These are phyloP conservation scores for Fragilaria radians DNA, from an alignment of 108 stramenopile species.

Conservation along the genomic window DNA sequence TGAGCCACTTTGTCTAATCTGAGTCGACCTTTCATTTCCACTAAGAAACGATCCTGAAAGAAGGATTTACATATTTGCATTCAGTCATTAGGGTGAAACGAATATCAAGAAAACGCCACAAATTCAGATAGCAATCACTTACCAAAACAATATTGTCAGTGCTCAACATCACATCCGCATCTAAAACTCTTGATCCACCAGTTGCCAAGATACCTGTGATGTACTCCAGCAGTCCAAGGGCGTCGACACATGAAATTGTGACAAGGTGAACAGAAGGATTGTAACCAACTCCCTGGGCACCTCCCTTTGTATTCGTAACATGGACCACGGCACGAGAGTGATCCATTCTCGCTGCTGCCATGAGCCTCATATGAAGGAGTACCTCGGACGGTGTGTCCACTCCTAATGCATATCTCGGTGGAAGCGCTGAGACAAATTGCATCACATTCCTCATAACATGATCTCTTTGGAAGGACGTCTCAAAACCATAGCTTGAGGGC, in stretches of 20 bases:
- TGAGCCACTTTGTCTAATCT: slow-evolving; percentile 26
- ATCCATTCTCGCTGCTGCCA: slow-evolving; percentile 23
- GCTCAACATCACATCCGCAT: slow-evolving; percentile 36
- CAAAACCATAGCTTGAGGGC: slow-evolving; percentile 17
- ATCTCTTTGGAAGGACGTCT: slow-evolving; percentile 6
- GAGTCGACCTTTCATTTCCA: slow-evolving; percentile 28
- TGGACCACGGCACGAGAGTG: slow-evolving; percentile 17
- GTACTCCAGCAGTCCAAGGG: slow-evolving; percentile 24
- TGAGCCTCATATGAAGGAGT: slow-evolving; percentile 32
- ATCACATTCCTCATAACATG: slow-evolving; percentile 6
- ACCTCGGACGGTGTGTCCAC: slow-evolving; percentile 28
- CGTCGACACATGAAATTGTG: slow-evolving; percentile 23
- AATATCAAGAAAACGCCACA: too few species aligned
- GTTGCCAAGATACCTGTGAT: slow-evolving; percentile 21
- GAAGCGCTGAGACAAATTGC: slow-evolving; percentile 21
- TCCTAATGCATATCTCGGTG: slow-evolving; percentile 26
- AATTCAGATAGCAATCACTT: slow-evolving; percentile 1
- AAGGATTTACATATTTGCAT: too few species aligned
- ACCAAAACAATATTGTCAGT: slow-evolving; percentile 22
- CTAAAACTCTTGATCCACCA: slow-evolving; percentile 23
- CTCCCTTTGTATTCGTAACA: slow-evolving; percentile 17
- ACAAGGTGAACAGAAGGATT: slow-evolving; percentile 9
- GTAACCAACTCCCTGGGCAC: background rate
- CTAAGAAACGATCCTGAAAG: slow-evolving; percentile 31
- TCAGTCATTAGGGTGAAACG: too few species aligned